Percentiles rank a stretch among this genome's conserved stretches.
These are phyloP conservation scores for Prinsepia uniflora DNA, from an alignment of 306 rosid genomes.

Conservation along the genomic window DNA sequence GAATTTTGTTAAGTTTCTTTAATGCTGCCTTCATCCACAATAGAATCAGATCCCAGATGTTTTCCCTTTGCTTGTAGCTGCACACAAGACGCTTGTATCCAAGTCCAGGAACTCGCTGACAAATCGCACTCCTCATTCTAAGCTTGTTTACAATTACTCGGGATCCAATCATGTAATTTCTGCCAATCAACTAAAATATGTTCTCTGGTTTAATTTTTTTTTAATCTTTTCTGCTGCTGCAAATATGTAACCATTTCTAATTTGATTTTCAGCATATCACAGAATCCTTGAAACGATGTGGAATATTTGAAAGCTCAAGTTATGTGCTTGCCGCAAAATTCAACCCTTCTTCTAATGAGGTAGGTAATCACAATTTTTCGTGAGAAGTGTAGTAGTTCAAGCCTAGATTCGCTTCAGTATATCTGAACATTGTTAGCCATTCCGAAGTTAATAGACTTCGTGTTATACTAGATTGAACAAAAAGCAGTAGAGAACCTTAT, in stretches of 20 bases:
- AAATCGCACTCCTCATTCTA: constrained; percentile 86
- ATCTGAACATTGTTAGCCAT: neutral
- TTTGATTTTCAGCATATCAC: constrained; percentile 54
- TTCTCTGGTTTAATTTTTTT: constrained; percentile 1
- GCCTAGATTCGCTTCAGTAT: constrained; percentile 9
- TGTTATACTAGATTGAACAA: constrained; percentile 36
- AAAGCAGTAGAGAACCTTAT: constrained; percentile 62
- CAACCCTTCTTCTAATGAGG: constrained; percentile 67
- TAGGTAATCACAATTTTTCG: constrained; percentile 27
- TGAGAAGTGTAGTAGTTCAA: neutral
- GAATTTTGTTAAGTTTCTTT: constrained; percentile 16
- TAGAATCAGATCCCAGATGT: constrained; percentile 74
- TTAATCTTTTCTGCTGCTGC: constrained; percentile 1
- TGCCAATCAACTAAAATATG: neutral
- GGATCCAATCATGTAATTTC: constrained; percentile 81
- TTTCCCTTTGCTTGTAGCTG: constrained; percentile 78
- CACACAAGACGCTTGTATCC: constrained; percentile 65
- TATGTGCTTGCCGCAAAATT: constrained; percentile 77
- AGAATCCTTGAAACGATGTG: constrained; percentile 84
- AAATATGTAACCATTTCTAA: constrained; percentile 23
- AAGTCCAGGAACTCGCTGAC: constrained; percentile 71
- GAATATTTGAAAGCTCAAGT: constrained; percentile 64
- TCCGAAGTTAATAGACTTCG: neutral
- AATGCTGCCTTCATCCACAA: constrained; percentile 18
- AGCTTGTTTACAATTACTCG: constrained; percentile 84